Conservation (phyloP, 2,329 filamentous ascomycete genomes). For the Calycina herbarum region DNA sequence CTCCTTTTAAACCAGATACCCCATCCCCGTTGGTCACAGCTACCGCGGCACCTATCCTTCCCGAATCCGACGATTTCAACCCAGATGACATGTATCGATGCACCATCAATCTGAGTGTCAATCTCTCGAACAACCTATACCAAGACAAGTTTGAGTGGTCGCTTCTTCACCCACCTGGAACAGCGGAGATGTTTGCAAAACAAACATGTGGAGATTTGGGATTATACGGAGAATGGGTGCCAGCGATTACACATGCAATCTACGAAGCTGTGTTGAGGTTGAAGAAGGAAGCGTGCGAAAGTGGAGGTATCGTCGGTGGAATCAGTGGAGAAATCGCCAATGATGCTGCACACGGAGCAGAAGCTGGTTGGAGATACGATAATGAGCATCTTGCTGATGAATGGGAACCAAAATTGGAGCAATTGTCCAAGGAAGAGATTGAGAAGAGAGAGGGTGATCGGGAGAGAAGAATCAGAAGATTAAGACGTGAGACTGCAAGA, state of each 20-base stretch:
- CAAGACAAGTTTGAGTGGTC: constrained; percentile 99
- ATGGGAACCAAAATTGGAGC: constrained; percentile 81
- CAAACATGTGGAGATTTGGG: constrained; percentile 92
- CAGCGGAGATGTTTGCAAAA: constrained; percentile 88
- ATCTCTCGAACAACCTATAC: constrained; percentile 86
- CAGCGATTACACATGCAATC: constrained; percentile 92
- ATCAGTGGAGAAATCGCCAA: constrained; percentile 77
- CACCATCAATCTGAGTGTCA: constrained; percentile 87
- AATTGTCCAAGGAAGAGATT: constrained; percentile 90
- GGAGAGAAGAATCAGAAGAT: constrained; percentile 82
- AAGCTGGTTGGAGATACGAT: constrained; percentile 94
- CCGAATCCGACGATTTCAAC: constrained; percentile 74
- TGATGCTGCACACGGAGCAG: constrained; percentile 76
- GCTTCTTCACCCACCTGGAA: constrained; percentile 83
- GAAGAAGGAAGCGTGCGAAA: constrained; percentile 96
- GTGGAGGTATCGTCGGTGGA: constrained; percentile 80
- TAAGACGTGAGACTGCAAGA: constrained; percentile 86
- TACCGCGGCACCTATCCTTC: constrained; percentile 62
- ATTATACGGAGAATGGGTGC: constrained; percentile 87
- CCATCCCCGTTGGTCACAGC: constrained; percentile 60
- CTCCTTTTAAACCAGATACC: constrained; percentile 48
- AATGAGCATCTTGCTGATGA: constrained; percentile 82
- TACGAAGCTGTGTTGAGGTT: constrained; percentile 90
- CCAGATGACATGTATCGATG: constrained; percentile 95
- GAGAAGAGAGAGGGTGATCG: constrained; percentile 95